These are phyloP conservation scores for Dactylellina parvicollis DNA, from an alignment of 2,329 filamentous ascomycete genomes.

Conservation along the genomic window DNA sequence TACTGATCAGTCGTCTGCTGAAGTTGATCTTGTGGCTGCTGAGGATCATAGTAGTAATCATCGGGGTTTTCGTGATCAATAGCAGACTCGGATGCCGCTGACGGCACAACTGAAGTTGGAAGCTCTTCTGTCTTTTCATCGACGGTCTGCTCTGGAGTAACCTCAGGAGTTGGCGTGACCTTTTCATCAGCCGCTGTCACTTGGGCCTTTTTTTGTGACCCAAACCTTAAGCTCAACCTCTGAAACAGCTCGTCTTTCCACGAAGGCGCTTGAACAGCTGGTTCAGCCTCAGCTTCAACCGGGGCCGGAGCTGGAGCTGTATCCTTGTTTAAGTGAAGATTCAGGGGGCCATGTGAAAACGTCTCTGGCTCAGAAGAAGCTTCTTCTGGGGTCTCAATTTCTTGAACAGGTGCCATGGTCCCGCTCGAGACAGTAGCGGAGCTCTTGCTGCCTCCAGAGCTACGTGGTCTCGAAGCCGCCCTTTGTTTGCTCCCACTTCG, in stretches of 20 bases:
- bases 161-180: not conserved
- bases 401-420: constrained; percentile 14
- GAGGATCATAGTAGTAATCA: no score
- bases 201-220: constrained; percentile 11
- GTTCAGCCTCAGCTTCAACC: not conserved
- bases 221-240: constrained; percentile 5
- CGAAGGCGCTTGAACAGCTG: not conserved
- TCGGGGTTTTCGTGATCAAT: constrained; percentile 15
- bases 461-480: constrained; percentile 28
- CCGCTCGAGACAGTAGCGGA: not conserved
- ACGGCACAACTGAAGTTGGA: not conserved
- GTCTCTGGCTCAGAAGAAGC: constrained; percentile 6
- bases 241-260: constrained; percentile 15
- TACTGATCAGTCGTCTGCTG: constrained; percentile 29
- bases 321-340: constrained; percentile 10
- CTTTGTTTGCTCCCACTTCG: constrained; percentile 20
- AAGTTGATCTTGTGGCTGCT: constrained; percentile 16
- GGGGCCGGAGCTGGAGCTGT: not conserved
- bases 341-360: not conserved
- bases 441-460: constrained; percentile 13
- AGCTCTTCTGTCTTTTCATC: not conserved
- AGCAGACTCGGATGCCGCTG: not conserved
- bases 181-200: not conserved
- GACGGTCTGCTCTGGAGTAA: not conserved
- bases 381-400: constrained; percentile 5